These are phyloP conservation scores for Tolypocladium album DNA, from an alignment of 2,329 filamentous ascomycete genomes.

Conservation along the genomic window DNA sequence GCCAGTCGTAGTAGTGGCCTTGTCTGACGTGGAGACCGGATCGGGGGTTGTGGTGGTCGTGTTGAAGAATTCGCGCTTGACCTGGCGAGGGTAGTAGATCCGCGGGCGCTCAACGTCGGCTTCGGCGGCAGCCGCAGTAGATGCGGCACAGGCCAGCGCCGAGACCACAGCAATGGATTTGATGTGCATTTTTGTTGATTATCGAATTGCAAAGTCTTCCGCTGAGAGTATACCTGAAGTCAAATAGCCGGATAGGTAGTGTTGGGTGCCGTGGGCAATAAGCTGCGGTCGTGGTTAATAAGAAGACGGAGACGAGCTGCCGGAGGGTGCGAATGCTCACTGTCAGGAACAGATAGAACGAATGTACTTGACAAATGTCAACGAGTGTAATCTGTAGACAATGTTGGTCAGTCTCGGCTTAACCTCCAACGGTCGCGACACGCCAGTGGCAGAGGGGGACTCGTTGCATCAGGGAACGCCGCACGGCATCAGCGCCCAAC, in stretches of 20 bases:
- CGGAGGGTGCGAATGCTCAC: slow-evolving; percentile 11
- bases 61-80: slow-evolving; percentile 41
- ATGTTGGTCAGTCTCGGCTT: slow-evolving; percentile 4
- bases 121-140: slow-evolving; percentile 33
- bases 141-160: slow-evolving; percentile 29
- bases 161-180: slow-evolving; percentile 34
- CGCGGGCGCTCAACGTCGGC: slow-evolving; percentile 33
- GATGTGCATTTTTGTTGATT: slow-evolving; percentile 35
- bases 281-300: slow-evolving; percentile 1
- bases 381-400: slow-evolving; percentile 31
- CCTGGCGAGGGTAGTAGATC: slow-evolving; percentile 47
- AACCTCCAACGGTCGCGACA: background rate
- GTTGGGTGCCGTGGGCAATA: slow-evolving; percentile 1
- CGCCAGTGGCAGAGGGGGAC: background rate
- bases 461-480: background rate
- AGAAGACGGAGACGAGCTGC: background rate
- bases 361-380: slow-evolving; percentile 51
- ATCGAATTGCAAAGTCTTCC: background rate
- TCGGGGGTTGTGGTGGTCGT: slow-evolving; percentile 23
- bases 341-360: slow-evolving; percentile 41
- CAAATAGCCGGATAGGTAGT: slow-evolving; percentile 7
- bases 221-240: slow-evolving; percentile 1
- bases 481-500: background rate
- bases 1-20: slow-evolving; percentile 8
- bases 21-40: slow-evolving; percentile 7